Base-by-base conservation (phyloP, 1,284 basidiomycete genomes). In the Pulveroboletus sp. region DNA sequence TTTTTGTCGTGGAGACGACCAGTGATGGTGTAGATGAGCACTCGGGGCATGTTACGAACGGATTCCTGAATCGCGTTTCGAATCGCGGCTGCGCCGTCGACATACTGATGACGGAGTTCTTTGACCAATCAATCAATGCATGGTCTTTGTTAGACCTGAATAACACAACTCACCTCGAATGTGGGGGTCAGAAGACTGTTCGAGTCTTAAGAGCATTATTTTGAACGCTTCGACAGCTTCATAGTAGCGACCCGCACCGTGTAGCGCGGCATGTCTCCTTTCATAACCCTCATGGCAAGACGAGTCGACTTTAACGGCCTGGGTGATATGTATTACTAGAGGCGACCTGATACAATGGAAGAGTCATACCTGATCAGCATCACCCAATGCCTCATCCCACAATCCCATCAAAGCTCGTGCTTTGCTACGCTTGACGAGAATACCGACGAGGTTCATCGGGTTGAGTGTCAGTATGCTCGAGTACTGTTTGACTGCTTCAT, bases 211-310 rank as follows among this genome's bases (percentile, higher is more conserved):
- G 6, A 59, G 35, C 49, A 59, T 48, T 0, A 10, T 35, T 25
- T 25, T 15, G 35, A 54, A 51, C n/a, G 46, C 45, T 14, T 26
- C 20, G 1, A 43, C 56, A 6, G 54, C 53, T 56, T 56, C 43
- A 1, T 20, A 28, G 20, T 52, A 6, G 24, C 35, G 51, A 1
- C 25, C 33, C 26, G 36, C 25, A 10, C 5, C 14, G 4, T 56
- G 53, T 31, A 54, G 29, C 20, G 26, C 52, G 0, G 53, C 24
- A 24, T 54, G 33, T 22, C 25, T 56, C 20, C 22, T 5, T 29
- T 38, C 31, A 4, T 54, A 56, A 7, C 40, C 33, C 10, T 18
- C 10, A 22, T 58, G 25, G 2, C 38, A 57, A 35, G 36, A 52
- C 10, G 43, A 31, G 4, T 29, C 18, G 1, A 40, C 31, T 9